These are phyloP conservation scores for Diversispora eburnea DNA, from an alignment of 192 early-diverging fungal genomes.

Conservation along the genomic window DNA sequence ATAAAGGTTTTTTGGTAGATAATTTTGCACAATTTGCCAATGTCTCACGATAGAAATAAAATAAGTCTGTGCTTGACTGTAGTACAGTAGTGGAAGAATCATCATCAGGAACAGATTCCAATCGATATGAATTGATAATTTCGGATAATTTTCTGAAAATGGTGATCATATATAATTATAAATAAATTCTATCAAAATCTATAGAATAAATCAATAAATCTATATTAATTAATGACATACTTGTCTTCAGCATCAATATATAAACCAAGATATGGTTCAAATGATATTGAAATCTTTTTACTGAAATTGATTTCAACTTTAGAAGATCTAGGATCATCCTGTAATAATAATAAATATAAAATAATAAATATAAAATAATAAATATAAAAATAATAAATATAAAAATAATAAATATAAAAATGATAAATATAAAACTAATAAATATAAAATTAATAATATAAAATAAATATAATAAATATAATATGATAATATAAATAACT, in stretches of 20 bases:
- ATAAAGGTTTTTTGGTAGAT: slow-evolving; percentile 80
- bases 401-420: background rate
- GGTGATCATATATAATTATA: too few species aligned
- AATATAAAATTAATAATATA: too few species aligned
- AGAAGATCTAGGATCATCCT: background rate
- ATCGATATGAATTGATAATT: slow-evolving; percentile 43
- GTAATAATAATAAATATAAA: background rate
- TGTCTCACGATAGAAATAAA: slow-evolving; percentile 87
- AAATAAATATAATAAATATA: background rate
- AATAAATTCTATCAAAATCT: too few species aligned
- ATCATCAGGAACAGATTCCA: slow-evolving; percentile 47
- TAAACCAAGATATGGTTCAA: slow-evolving; percentile 84
- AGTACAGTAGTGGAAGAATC: slow-evolving; percentile 64
- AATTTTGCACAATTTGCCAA: slow-evolving; percentile 81
- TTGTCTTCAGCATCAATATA: slow-evolving; percentile 85
- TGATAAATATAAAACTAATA: background rate
- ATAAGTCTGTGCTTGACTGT: slow-evolving; percentile 87
- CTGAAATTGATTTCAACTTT: slow-evolving; percentile 50
- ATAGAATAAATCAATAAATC: background rate
- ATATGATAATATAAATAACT: background rate
- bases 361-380: background rate
- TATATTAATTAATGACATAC: slow-evolving; percentile 38
- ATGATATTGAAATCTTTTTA: slow-evolving; percentile 74
- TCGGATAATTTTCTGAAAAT: slow-evolving; percentile 14
- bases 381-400: too few species aligned